A percentile compares a stretch with the other conserved stretches of the same genome.
These are phyloP conservation scores for Eutrema salsugineum DNA, from an alignment of 441 rosid species.

Conservation along the genomic window DNA sequence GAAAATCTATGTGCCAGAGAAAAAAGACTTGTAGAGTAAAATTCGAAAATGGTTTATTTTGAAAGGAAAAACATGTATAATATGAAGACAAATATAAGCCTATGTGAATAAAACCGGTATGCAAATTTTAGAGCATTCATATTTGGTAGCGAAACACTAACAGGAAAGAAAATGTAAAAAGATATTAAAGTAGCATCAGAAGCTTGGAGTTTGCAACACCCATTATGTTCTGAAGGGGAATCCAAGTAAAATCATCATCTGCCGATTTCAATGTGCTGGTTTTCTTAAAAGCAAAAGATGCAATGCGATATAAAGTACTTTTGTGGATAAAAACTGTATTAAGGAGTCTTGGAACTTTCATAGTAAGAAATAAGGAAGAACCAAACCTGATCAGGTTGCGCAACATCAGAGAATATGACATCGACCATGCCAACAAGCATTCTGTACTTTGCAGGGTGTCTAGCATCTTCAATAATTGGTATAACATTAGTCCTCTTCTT, in stretches of 20 bases:
- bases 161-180: not conserved
- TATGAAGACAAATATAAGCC: not conserved
- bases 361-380: not conserved
- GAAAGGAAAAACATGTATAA: not conserved
- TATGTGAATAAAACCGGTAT: not conserved
- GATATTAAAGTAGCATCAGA: slow-evolving; percentile 52
- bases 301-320: not conserved
- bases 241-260: slow-evolving; percentile 64
- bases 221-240: slow-evolving; percentile 77
- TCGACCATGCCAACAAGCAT: slow-evolving; percentile 98
- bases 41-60: not conserved
- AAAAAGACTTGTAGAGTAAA: too few relatives aligned
- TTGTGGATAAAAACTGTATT: not conserved
- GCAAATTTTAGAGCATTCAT: not conserved
- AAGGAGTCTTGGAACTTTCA: not conserved
- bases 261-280: slow-evolving; percentile 17
- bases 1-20: not conserved
- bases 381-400: slow-evolving; percentile 95
- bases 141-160: not conserved
- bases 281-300: not conserved
- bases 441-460: slow-evolving; percentile 86
- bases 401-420: slow-evolving; percentile 95
- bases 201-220: slow-evolving; percentile 70
- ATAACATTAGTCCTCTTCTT: slow-evolving; percentile 84
- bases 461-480: slow-evolving; percentile 92